Conservation (phyloP, 148 eudicot genomes). For the Arbutus unedo region DNA sequence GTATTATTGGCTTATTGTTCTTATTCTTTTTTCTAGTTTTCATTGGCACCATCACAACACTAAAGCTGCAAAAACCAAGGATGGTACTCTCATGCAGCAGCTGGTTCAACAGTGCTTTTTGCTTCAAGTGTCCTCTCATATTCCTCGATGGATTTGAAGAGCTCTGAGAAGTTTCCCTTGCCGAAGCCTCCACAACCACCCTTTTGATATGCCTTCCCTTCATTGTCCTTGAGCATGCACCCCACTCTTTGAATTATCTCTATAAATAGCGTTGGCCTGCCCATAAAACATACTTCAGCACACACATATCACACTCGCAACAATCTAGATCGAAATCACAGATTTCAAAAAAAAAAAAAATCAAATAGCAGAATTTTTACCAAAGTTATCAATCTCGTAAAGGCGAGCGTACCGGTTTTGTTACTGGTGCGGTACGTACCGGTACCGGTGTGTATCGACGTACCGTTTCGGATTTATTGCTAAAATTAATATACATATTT, state of each 20-base stretch:
- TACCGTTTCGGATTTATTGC: no score
- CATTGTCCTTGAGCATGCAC: conserved; percentile 71
- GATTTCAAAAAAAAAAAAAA: neutral
- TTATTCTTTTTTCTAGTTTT: neutral
- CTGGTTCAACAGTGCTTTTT: conserved; percentile 34
- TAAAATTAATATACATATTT: no score
- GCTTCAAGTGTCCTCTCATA: conserved; percentile 93
- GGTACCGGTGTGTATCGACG: no score
- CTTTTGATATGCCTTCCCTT: conserved; percentile 69
- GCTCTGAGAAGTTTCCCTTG: conserved; percentile 96
- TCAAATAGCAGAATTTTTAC: no score
- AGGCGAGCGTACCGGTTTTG: no score
- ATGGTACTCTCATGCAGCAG: conserved; percentile 25
- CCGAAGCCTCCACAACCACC: conserved; percentile 98
- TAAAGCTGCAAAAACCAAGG: neutral
- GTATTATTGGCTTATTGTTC: neutral
- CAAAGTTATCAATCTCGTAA: no score
- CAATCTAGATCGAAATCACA: neutral
- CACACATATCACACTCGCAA: neutral
- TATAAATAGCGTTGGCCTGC: conserved; percentile 89
- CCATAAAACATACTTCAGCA: conserved; percentile 3
- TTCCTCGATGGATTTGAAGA: conserved; percentile 92
- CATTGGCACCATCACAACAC: neutral
- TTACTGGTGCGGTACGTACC: no score
- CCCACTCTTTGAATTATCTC: conserved; percentile 98